phyloP scores from a whole-genome alignment of 2,329 filamentous ascomycete species.

The Lanzia echinophila region DNA sequence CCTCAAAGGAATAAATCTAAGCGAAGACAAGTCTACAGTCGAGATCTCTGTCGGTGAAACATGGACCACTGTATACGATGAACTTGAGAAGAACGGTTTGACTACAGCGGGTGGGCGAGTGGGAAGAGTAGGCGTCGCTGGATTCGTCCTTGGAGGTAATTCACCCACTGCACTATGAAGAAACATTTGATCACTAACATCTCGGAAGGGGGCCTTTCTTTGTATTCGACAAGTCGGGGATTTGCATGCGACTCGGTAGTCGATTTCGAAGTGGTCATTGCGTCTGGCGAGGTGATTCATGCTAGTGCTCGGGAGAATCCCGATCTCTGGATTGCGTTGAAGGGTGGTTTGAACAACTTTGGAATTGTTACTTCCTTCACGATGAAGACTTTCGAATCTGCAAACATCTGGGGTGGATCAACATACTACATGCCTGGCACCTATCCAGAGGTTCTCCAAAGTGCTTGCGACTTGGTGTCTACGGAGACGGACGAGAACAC shows the following conservation, averaged over 20 bases:
- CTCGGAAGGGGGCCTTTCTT: slow-evolving; percentile 20
- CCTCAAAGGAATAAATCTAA: slow-evolving; percentile 18
- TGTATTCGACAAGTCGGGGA: slow-evolving; percentile 32
- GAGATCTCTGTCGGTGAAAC: slow-evolving; percentile 31
- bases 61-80: slow-evolving; percentile 35
- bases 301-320: slow-evolving; percentile 34
- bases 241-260: slow-evolving; percentile 44
- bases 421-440: slow-evolving; percentile 1
- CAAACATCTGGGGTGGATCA: slow-evolving; percentile 9
- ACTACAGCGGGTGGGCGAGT: background rate
- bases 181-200: background rate
- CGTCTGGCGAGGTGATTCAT: slow-evolving; percentile 41
- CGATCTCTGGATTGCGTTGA: slow-evolving; percentile 47
- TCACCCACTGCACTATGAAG: background rate
- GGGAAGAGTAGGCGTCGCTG: background rate
- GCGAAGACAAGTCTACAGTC: slow-evolving; percentile 24
- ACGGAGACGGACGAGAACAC: background rate
- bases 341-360: slow-evolving; percentile 50
- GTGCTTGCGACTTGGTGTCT: background rate
- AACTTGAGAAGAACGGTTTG: slow-evolving; percentile 22
- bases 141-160: background rate
- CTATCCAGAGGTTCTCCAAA: background rate
- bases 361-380: slow-evolving; percentile 43
- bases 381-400: slow-evolving; percentile 11
- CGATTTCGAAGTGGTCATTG: slow-evolving; percentile 46